Conservation (phyloP, 2,329 filamentous ascomycete genomes). For the Coccinonectria pachysandricola region DNA sequence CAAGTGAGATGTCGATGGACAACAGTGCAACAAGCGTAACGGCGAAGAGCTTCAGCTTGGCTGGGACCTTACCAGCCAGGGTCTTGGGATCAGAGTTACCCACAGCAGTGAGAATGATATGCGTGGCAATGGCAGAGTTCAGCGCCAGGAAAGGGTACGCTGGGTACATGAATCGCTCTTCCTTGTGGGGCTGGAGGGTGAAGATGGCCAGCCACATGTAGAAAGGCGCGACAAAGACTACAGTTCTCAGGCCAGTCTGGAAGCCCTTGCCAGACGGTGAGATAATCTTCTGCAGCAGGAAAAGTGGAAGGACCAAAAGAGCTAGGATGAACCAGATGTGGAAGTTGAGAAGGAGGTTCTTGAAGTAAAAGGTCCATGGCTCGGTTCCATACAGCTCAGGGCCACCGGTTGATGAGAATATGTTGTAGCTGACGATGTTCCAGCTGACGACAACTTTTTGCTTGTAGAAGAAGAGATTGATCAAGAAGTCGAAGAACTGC, state of each 20-base stretch:
- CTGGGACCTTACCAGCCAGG: constrained; percentile 61
- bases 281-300: constrained; percentile 60
- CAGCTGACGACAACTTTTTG: constrained; percentile 68
- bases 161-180: constrained; percentile 98
- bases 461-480: constrained; percentile 81
- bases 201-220: constrained; percentile 94
- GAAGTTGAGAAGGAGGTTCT: constrained; percentile 87
- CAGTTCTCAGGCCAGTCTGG: constrained; percentile 60
- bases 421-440: constrained; percentile 94
- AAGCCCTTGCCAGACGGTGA: constrained; percentile 51
- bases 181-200: constrained; percentile 87
- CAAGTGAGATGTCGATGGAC: constrained; percentile 54
- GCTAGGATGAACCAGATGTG: constrained; percentile 88
- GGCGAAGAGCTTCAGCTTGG: constrained; percentile 58
- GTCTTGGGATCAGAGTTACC: constrained; percentile 60
- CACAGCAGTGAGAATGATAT: constrained; percentile 67
- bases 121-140: constrained; percentile 76
- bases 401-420: constrained; percentile 72
- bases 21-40: constrained; percentile 52
- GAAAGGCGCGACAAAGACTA: constrained; percentile 75
- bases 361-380: constrained; percentile 93
- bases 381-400: constrained; percentile 93
- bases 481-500: constrained; percentile 55
- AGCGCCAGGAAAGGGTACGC: constrained; percentile 83
- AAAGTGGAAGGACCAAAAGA: constrained; percentile 61